Evolutionary conservation across 768 basidiomycete genomes (phyloP), one percentile per base, ranked within the genome.

Genomic region (Punctularia strigosozonata): DNA sequence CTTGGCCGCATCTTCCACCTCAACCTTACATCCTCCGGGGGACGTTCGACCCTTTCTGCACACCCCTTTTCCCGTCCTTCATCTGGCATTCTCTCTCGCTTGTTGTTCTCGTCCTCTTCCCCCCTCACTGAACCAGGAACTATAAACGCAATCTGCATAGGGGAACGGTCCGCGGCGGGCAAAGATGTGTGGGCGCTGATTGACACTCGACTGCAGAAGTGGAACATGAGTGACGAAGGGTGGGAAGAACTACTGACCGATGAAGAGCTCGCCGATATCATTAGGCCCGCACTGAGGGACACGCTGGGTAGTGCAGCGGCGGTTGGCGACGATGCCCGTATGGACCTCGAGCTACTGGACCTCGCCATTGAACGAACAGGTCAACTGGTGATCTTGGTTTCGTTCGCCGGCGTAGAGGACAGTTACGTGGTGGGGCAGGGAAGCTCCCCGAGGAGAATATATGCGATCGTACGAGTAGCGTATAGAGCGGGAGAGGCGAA

Each of bases 291-390:
- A 15, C 55, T 85, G 17, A 56, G 68, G 28, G 57, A 62, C 24
- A 60, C 59, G 0, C 64, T 72, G 36, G 51, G 13, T 8, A n/a
- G n/a, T n/a, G 8, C 56, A 1, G 49, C 45, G 17, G 58, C 61
- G 7, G 62, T 64, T 19, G 40, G 50, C 7, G 60, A 68, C 23
- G 63, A 71, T 45, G 54, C 62, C 5, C 64, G 67, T 41, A 58
- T 84, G 30, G 83, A 86, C 46, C 58, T 89, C 3, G 86, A 89
- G 51, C 56, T 87, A 28, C 60, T 86, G 33, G 85, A 88, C 61
- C 47, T 86, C 24, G 71, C 71, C 5, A 54, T 80, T 14, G 73
- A 77, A 39, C 63, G 82, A 40, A 55, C 69, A 14, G 68, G 66
- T 19, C 65, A 69, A 25, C 60, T 85, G 24, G 65, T 76, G 8